phyloP scores from a whole-genome alignment of 345 rosid genomes.

The Eucalyptus curtisii region DNA sequence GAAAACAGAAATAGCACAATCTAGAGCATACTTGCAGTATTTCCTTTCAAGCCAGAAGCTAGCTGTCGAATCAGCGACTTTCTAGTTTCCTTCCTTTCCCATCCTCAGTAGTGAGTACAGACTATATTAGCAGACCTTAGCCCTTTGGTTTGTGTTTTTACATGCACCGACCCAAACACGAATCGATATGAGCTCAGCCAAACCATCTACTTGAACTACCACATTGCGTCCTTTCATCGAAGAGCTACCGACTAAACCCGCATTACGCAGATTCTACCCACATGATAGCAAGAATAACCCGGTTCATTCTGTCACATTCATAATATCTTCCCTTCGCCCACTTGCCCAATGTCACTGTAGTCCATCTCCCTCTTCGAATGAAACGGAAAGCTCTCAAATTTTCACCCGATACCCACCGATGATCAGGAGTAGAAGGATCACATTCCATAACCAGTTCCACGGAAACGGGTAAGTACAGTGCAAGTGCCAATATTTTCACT shows the following conservation, averaged over 20 bases:
- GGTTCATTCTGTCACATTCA: background rate
- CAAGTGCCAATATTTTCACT: no score
- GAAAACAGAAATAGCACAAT: background rate
- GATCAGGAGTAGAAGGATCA: background rate
- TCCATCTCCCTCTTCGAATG: background rate
- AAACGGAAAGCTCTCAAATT: background rate
- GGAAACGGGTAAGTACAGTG: rapidly evolving
- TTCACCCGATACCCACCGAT: background rate
- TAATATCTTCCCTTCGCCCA: background rate
- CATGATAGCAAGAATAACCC: background rate
- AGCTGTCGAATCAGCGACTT: background rate
- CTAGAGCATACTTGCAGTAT: background rate
- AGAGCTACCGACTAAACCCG: background rate
- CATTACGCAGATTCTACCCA: background rate
- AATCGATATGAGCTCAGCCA: background rate
- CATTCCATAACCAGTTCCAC: background rate
- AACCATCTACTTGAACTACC: background rate
- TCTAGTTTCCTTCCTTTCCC: background rate
- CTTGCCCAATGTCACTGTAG: background rate
- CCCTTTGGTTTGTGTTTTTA: background rate
- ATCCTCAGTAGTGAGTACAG: background rate
- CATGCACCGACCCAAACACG: background rate
- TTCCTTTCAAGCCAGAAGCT: background rate
- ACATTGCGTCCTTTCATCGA: background rate
- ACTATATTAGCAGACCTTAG: background rate